Evolutionary conservation across 164 flowering plant genomes (phyloP), one percentile per base, ranked within the genome.

Genomic region (Litsea cubeba): DNA sequence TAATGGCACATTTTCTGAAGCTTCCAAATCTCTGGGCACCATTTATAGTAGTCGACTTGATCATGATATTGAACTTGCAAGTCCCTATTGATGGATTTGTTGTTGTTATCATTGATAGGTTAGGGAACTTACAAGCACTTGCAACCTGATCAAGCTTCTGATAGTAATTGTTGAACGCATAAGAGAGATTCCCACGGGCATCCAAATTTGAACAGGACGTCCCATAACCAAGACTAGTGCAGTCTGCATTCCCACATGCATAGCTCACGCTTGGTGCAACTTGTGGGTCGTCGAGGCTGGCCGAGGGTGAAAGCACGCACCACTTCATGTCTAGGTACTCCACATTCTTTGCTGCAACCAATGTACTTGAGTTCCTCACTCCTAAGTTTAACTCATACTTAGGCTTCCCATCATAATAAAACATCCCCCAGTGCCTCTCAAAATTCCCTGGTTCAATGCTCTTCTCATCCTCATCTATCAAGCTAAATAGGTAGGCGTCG

Each of bases 391-490:
- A 25, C 50, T 58, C 23, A 65, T 40, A 67, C 71, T 74, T 74
- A 2, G 76, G 76, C 70, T 26, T 14, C 26, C 76, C 76, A 51
- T 74, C 71, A 20, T 74, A 74, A 23, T 65, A 50, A 50, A 74
- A 74, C 11, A 74, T 65, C 24, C 76, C 76, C 76, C 76, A 74
- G 64, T 74, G 76, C 3, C 76, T 70, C 50, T 74, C 76, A 28
- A 74, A 74, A 65, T 50, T 67, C 25, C 76, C 76, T n/a, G 76
- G 76, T 24, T 22, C 65, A 22, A 65, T 74, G 70, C 76, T 74
- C 65, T 74, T 74, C 26, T 18, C 71, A 20, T 74, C 71, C 71
- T 74, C 76, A 20, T 74, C 76, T 3, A 74, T 50, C 70, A 74
- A 65, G 49, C 76, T 54, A 30, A 74, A 74, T 8, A 74, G 49